These are phyloP conservation scores for Akanthomyces uredinophilus DNA, from an alignment of 2,329 filamentous ascomycete species.

Conservation along the genomic window DNA sequence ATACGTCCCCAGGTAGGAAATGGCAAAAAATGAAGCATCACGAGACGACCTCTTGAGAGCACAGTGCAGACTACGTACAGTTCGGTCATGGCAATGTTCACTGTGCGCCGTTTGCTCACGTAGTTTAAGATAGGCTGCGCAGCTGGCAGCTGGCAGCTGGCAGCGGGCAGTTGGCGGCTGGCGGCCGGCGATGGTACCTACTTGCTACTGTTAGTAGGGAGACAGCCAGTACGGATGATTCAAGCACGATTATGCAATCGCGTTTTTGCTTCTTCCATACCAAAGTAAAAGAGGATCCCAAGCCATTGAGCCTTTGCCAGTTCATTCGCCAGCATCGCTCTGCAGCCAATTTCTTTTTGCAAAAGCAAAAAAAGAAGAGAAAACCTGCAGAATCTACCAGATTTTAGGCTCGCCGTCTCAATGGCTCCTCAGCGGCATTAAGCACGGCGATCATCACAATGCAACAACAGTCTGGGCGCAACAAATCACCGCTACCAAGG, in stretches of 20 bases:
- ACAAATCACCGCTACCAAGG: not conserved
- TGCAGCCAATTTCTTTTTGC: not conserved
- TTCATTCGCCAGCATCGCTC: not conserved
- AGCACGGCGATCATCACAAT: not conserved
- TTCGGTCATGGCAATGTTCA: not conserved
- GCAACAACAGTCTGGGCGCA: conserved; percentile 1
- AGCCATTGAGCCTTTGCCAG: not conserved
- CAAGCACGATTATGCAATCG: not conserved
- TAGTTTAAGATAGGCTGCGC: not conserved
- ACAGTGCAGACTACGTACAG: not conserved
- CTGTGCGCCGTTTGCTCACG: conserved; percentile 7
- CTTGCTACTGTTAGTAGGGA: too few relatives aligned
- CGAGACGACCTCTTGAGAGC: not conserved
- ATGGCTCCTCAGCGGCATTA: not conserved
- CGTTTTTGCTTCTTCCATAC: not conserved
- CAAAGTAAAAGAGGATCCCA: not conserved
- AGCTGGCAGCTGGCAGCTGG: not conserved
- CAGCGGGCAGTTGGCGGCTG: not conserved
- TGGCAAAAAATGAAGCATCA: not conserved
- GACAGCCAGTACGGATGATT: too few relatives aligned
- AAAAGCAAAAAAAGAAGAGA: not conserved
- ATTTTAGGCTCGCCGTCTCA: not conserved
- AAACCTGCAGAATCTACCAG: not conserved
- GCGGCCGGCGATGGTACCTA: not conserved
- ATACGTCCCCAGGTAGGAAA: too few relatives aligned